Conservation (phyloP, 2,329 filamentous ascomycete genomes). For the Alternaria brassicae region DNA sequence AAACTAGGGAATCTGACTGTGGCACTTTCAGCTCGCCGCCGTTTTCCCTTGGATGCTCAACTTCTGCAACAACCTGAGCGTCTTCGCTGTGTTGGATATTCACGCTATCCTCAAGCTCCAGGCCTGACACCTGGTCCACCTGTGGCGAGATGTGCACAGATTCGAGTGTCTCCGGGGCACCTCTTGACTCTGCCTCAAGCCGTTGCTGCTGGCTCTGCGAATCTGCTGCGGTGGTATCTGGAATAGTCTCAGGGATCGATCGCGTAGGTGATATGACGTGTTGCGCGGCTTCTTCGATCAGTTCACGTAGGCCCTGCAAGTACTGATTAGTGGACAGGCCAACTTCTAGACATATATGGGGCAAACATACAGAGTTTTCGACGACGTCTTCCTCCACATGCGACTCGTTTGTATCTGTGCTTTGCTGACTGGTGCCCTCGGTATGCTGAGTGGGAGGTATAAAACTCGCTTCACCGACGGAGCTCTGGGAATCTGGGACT, state of each 20-base stretch:
- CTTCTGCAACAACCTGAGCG: background rate
- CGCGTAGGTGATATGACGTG: constrained; percentile 24
- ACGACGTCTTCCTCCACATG: constrained; percentile 10
- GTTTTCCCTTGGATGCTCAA: background rate
- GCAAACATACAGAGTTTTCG: constrained; percentile 20
- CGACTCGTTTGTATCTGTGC: constrained; percentile 5
- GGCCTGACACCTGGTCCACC: background rate
- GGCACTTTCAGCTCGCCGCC: background rate
- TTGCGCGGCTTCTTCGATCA: constrained; percentile 18
- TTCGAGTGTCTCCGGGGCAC: constrained; percentile 15
- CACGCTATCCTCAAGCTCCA: background rate
- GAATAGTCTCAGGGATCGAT: constrained; percentile 40
- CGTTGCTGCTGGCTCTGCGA: constrained; percentile 21
- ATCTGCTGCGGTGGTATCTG: constrained; percentile 27
- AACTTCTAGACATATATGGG: background rate
- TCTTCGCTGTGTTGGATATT: background rate
- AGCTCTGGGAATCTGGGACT: constrained; percentile 40
- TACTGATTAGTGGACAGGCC: constrained; percentile 13
- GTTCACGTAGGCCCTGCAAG: constrained; percentile 22
- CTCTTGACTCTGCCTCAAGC: constrained; percentile 5
- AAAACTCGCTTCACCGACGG: constrained; percentile 31
- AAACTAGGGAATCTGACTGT: background rate
- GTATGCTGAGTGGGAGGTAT: constrained; percentile 31
- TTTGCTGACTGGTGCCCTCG: constrained; percentile 15
- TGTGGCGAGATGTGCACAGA: constrained; percentile 6